Conservation (phyloP, 2,329 filamentous ascomycete genomes). For the Cladosporium halotolerans region DNA sequence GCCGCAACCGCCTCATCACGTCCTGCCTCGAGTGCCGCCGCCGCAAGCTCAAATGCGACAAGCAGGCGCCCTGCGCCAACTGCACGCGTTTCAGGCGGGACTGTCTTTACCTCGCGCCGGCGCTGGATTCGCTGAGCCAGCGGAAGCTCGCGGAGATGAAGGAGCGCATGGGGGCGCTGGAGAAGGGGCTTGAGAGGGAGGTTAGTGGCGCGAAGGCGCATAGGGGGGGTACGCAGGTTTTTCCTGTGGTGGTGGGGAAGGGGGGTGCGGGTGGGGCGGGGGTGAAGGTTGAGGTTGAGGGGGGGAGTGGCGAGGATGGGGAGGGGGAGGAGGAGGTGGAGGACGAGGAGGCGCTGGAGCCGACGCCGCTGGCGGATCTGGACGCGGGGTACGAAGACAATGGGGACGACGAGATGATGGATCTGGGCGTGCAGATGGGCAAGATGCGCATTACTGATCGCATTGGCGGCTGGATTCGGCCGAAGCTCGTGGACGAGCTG, state of each 20-base stretch:
- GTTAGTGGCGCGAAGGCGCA: too few species aligned
- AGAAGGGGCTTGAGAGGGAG: conserved; percentile 63
- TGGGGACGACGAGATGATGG: conserved; percentile 61
- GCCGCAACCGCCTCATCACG: conserved; percentile 49
- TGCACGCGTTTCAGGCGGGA: conserved; percentile 49
- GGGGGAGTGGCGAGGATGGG: conserved; percentile 19
- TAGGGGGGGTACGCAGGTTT: conserved; percentile 41
- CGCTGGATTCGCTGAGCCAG: conserved; percentile 63
- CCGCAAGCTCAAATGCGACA: conserved; percentile 74
- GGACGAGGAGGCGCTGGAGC: conserved; percentile 55
- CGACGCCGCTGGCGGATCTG: conserved; percentile 55
- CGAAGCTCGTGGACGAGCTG: conserved; percentile 65
- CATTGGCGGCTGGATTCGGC: conserved; percentile 65
- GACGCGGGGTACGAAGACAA: conserved; percentile 64
- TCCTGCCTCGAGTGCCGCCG: conserved; percentile 66
- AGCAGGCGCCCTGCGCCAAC: conserved; percentile 63
- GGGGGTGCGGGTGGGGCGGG: conserved; percentile 50
- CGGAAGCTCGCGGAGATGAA: conserved; percentile 69
- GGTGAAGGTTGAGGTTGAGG: conserved; percentile 49
- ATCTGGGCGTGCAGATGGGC: conserved; percentile 65
- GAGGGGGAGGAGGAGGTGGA: conserved; percentile 36
- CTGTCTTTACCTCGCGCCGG: conserved; percentile 59
- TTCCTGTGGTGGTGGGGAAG: conserved; percentile 49
- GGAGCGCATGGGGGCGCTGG: conserved; percentile 67
- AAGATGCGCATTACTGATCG: conserved; percentile 68